Evolutionary conservation across 306 rosid genomes (phyloP).

Genomic region (Acacia crassicarpa): DNA sequence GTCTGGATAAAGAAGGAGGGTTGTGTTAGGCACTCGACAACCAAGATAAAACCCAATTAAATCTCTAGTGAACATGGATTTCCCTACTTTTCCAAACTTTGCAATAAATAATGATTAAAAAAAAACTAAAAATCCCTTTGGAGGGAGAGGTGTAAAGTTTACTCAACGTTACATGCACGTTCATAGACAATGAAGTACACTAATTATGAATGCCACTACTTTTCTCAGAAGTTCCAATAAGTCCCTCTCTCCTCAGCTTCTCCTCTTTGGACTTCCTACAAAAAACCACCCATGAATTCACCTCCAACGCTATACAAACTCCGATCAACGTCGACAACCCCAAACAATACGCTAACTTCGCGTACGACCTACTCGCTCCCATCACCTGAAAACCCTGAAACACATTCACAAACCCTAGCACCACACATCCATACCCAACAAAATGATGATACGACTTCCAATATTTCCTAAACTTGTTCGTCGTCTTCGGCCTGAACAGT

Average conservation of each 20-base stretch:
- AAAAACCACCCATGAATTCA: constrained; percentile 90
- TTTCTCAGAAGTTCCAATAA: constrained; percentile 64
- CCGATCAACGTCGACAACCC: constrained; percentile 75
- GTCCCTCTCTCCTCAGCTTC: constrained; percentile 79
- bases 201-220: constrained; percentile 55
- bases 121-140: background rate
- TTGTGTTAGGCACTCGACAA: too few relatives aligned
- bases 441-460: constrained; percentile 97
- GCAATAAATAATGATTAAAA: background rate
- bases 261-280: constrained; percentile 88
- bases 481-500: constrained; percentile 75
- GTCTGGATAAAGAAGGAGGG: too few relatives aligned
- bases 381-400: constrained; percentile 86
- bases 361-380: constrained; percentile 82
- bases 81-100: background rate
- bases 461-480: constrained; percentile 80
- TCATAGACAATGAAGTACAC: background rate
- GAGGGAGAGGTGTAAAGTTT: background rate
- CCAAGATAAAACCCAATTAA: too few relatives aligned
- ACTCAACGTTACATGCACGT: background rate
- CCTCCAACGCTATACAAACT: constrained; percentile 74
- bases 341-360: constrained; percentile 71
- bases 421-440: constrained; percentile 93
- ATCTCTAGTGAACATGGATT: too few relatives aligned
- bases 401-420: constrained; percentile 84